These are phyloP conservation scores for Trichophyton mentagrophytes DNA, from an alignment of 2,329 filamentous ascomycete genomes.

Conservation along the genomic window DNA sequence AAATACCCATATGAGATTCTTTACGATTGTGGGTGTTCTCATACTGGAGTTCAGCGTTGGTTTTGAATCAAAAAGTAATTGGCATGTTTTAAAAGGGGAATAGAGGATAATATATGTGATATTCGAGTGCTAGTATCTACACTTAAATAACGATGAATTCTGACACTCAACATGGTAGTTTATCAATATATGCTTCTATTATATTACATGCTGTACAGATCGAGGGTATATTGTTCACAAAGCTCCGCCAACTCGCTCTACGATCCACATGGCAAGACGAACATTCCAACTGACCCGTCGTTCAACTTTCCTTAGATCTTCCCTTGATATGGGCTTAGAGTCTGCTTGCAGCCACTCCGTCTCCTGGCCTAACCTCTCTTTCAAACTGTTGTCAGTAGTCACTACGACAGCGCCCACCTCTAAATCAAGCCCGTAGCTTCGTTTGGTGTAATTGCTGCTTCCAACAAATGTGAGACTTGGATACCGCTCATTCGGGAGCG, in stretches of 20 bases:
- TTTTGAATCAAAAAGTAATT: constrained; percentile 4
- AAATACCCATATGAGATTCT: not conserved
- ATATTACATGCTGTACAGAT: not conserved
- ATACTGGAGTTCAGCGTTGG: constrained; percentile 10
- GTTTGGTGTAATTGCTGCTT: constrained; percentile 89
- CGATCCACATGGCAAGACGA: constrained; percentile 85
- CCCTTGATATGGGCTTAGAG: constrained; percentile 53
- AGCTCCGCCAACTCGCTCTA: constrained; percentile 73
- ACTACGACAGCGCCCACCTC: constrained; percentile 81
- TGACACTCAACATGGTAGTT: not conserved
- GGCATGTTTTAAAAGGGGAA: not conserved
- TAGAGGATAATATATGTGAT: not conserved
- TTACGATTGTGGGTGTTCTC: constrained; percentile 1
- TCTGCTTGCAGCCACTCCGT: constrained; percentile 67
- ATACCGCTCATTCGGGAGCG: constrained; percentile 43
- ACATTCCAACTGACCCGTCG: constrained; percentile 77
- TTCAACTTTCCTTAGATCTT: constrained; percentile 70
- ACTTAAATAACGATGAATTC: not conserved
- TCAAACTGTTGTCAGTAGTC: constrained; percentile 61
- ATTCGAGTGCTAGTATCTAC: not conserved
- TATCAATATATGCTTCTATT: not conserved
- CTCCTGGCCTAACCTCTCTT: constrained; percentile 62
- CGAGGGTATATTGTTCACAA: constrained; percentile 39
- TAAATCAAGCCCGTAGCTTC: constrained; percentile 82
- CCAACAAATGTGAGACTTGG: constrained; percentile 76